Evolutionary conservation across 2,329 filamentous ascomycete species (phyloP), one percentile per base, ranked within the genome.

Genomic region (Cladosporium cucumerinum): DNA sequence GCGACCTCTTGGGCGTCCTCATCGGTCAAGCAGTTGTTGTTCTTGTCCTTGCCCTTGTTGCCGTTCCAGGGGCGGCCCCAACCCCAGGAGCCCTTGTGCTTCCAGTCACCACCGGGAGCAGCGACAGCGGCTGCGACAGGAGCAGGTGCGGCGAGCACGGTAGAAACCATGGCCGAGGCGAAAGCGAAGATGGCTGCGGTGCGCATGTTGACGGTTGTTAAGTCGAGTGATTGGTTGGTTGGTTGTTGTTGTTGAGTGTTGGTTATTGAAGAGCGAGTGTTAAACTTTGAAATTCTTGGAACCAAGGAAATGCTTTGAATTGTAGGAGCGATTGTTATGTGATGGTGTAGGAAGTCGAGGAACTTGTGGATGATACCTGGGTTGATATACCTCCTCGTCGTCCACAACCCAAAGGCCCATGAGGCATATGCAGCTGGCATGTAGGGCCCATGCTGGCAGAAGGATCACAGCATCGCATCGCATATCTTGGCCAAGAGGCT

Each of bases 1-100:
- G 69, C 72, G 34, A 70, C 70, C 23, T 68, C 64, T 5, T 65
- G 61, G 21, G 69, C 71, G 52, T 74, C 70, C 39, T 66, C 57
- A 16, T 69, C 66, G 34, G 65, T 71, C 59, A 74, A 55, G 66
- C 72, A 74, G 57, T 59, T 55, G 30, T 61, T 16, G 12, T 62
- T 25, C 39, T 69, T 66, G 52, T 32, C 57, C 46, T 66, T 62
- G 34, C 63, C 65, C 58, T 68, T 66, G 52, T 66, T 49, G 58
- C 66, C 67, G 52, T 58, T 39, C 62, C 62, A 64, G 32, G 54
- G 21, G 11, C 51, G 43, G 62, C 68, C 67, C 64, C 66, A 68
- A 32, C 68, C 64, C 57, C 68, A 69, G 34, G 67, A 68, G 54
- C 67, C 66, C 36, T 66, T 61, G 59, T 61, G 65, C 36, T 54